A percentile compares a stretch with the other conserved stretches of the same genome.
phyloP scores from a whole-genome alignment of 139 green algal species.

The Tetraselmis chui region DNA sequence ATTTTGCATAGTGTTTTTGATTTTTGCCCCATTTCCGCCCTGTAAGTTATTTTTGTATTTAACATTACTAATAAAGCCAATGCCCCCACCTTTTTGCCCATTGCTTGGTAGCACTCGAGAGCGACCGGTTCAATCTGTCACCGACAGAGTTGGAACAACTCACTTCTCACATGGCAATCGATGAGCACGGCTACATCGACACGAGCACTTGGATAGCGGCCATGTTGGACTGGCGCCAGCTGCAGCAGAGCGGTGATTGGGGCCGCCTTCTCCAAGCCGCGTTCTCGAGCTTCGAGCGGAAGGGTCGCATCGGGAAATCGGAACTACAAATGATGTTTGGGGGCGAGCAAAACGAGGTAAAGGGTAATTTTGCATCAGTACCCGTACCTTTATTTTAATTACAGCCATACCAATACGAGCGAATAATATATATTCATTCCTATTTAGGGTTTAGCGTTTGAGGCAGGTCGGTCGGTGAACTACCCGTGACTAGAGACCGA shows the following conservation, averaged over 20 bases:
- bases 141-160: conserved; percentile 37
- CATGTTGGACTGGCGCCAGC: conserved; percentile 60
- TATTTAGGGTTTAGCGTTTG: too few relatives aligned
- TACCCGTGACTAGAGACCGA: too few relatives aligned
- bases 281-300: not conserved
- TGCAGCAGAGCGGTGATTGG: conserved; percentile 18
- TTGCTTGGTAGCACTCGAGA: conserved; percentile 32
- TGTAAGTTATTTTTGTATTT: too few relatives aligned
- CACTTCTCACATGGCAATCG: conserved; percentile 24
- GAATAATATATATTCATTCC: too few relatives aligned
- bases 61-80: too few relatives aligned
- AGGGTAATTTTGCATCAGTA: too few relatives aligned
- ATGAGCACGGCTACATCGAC: conserved; percentile 35
- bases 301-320: not conserved
- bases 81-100: too few relatives aligned
- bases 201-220: conserved; percentile 58
- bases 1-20: too few relatives aligned
- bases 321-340: not conserved
- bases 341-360: not conserved
- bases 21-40: too few relatives aligned
- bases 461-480: too few relatives aligned
- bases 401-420: too few relatives aligned
- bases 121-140: conserved; percentile 48
- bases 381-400: too few relatives aligned
- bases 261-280: not conserved